These are phyloP conservation scores for Nicotiana paniculata DNA, from an alignment of 257 asterid species.

Conservation along the genomic window DNA sequence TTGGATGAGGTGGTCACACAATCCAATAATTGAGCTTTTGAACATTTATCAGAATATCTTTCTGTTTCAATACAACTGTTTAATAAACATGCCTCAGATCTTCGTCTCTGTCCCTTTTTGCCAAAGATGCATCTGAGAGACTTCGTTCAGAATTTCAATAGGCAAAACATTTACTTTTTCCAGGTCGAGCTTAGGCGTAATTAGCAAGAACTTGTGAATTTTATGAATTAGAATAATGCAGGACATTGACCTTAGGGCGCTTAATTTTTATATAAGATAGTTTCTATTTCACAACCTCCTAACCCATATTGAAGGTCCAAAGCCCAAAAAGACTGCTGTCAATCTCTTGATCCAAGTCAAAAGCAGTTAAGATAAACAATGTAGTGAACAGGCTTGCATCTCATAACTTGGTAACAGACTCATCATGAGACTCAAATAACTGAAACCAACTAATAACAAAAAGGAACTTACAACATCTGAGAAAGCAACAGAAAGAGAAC, in stretches of 20 bases:
- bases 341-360: not conserved
- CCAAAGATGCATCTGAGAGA: not conserved
- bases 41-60: not conserved
- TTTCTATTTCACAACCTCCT: not conserved
- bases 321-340: not conserved
- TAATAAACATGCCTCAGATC: not conserved
- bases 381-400: not conserved
- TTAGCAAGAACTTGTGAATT: not conserved
- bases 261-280: not conserved
- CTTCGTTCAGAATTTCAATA: not conserved
- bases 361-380: not conserved
- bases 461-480: conserved; percentile 87
- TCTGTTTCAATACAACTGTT: not conserved
- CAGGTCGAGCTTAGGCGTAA: not conserved
- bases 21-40: not conserved
- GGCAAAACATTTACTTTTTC: not conserved
- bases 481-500: conserved; percentile 94
- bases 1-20: not conserved
- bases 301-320: not conserved
- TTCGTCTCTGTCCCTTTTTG: not conserved
- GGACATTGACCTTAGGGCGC: not conserved
- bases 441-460: conserved; percentile 4
- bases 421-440: not conserved
- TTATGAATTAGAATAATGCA: not conserved
- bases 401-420: not conserved